These are phyloP conservation scores for Phalaenopsis aphrodite DNA, from an alignment of 106 monocot species.

Conservation along the genomic window DNA sequence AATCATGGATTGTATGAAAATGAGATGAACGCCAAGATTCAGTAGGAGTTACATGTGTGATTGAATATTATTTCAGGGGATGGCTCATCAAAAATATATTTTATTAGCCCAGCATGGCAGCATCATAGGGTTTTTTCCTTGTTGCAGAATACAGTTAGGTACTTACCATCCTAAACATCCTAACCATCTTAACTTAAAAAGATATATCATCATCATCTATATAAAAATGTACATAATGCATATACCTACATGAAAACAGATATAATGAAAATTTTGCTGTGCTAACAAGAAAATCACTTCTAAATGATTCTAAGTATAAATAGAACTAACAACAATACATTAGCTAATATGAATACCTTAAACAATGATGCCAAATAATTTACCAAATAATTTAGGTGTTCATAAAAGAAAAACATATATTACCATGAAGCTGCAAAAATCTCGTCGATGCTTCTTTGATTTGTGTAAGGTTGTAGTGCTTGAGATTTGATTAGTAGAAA, in stretches of 20 bases:
- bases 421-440: background rate
- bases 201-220: background rate
- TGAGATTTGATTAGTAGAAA: background rate
- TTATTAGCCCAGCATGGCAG: too few relatives aligned
- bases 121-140: background rate
- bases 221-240: conserved; percentile 1
- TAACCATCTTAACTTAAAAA: background rate
- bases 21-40: too few relatives aligned
- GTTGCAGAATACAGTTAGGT: background rate
- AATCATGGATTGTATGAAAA: too few relatives aligned
- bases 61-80: too few relatives aligned
- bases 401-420: background rate
- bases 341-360: background rate
- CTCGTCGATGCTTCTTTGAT: background rate
- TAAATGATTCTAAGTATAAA: background rate
- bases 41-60: too few relatives aligned
- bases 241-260: background rate
- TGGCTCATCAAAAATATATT: too few relatives aligned
- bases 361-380: background rate
- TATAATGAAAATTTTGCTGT: background rate
- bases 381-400: background rate
- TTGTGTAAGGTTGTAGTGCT: background rate
- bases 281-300: background rate
- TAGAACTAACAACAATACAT: background rate
- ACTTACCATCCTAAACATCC: background rate